Conservation (phyloP, 2,329 filamentous ascomycete genomes). For the Alternaria sp. region DNA sequence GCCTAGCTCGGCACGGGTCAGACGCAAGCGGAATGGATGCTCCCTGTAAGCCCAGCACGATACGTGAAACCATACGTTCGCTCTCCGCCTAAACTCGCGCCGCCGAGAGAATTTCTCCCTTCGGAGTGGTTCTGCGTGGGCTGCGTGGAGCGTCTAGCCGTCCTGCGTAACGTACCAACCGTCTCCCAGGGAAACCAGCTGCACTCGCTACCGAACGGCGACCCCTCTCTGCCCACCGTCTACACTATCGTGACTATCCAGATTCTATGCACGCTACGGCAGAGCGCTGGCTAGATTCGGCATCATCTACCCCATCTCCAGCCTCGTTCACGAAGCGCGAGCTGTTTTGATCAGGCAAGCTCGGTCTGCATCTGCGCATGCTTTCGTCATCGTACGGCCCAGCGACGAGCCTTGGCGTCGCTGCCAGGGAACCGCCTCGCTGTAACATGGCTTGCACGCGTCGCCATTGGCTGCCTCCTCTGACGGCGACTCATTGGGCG, state of each 20-base stretch:
- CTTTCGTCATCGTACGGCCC: slow-evolving; percentile 42
- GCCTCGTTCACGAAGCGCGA: slow-evolving; percentile 8
- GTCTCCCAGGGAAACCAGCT: slow-evolving; percentile 36
- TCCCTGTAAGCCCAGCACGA: slow-evolving; percentile 25
- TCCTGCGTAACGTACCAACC: slow-evolving; percentile 30
- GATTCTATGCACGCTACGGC: background rate
- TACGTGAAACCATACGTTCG: slow-evolving; percentile 35
- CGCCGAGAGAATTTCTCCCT: slow-evolving; percentile 18
- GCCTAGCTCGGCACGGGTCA: slow-evolving; percentile 26
- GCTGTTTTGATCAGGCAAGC: background rate
- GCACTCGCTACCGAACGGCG: slow-evolving; percentile 19
- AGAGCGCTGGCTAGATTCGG: background rate
- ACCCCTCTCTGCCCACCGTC: background rate
- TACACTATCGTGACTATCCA: background rate
- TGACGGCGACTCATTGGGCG: slow-evolving; percentile 35
- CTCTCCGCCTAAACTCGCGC: slow-evolving; percentile 32
- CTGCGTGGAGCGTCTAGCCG: slow-evolving; percentile 1
- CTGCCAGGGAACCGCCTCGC: slow-evolving; percentile 38
- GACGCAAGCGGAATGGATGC: slow-evolving; percentile 27
- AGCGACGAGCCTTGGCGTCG: slow-evolving; percentile 29
- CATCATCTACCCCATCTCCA: slow-evolving; percentile 8
- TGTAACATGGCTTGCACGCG: slow-evolving; percentile 19
- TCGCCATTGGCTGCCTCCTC: slow-evolving; percentile 31
- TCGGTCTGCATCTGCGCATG: slow-evolving; percentile 12
- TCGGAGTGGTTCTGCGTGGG: slow-evolving; percentile 10